These are phyloP conservation scores for Phaeosphaeriaceae sp. DNA, from an alignment of 2,329 filamentous ascomycete species.

Conservation along the genomic window DNA sequence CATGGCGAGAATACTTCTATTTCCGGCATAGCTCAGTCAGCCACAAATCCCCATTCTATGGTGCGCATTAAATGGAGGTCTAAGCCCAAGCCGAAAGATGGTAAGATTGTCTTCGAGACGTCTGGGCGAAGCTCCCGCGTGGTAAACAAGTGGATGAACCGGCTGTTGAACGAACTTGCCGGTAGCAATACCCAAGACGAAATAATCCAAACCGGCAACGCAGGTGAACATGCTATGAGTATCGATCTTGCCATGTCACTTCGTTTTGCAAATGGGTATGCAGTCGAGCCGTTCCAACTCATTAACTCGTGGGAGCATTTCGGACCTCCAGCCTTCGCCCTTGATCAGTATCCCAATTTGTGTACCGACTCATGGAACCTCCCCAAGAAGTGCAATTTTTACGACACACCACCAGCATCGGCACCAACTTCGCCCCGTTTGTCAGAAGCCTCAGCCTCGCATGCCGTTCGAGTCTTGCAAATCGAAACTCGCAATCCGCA, in stretches of 20 bases:
- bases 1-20: no score
- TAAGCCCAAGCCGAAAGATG: constrained; percentile 18
- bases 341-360: neutral
- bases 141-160: constrained; percentile 22
- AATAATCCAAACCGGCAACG: constrained; percentile 17
- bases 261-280: constrained; percentile 20
- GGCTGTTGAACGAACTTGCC: constrained; percentile 2
- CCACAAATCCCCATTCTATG: constrained; percentile 12
- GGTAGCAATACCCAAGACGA: neutral
- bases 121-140: constrained; percentile 20
- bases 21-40: no score
- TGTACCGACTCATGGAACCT: neutral
- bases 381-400: neutral
- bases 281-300: constrained; percentile 23
- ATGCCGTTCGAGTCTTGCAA: constrained; percentile 14
- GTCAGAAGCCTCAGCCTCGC: neutral
- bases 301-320: constrained; percentile 17
- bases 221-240: constrained; percentile 25
- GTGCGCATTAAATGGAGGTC: constrained; percentile 27
- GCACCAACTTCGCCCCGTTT: neutral
- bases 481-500: constrained; percentile 21
- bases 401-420: neutral
- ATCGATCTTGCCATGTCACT: constrained; percentile 16
- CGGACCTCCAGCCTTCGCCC: neutral
- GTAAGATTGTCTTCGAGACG: constrained; percentile 11